A percentile compares a stretch with the other conserved stretches of the same genome.
These are phyloP conservation scores for Triangularia setosa DNA, from an alignment of 2,329 filamentous ascomycete genomes.

Conservation along the genomic window DNA sequence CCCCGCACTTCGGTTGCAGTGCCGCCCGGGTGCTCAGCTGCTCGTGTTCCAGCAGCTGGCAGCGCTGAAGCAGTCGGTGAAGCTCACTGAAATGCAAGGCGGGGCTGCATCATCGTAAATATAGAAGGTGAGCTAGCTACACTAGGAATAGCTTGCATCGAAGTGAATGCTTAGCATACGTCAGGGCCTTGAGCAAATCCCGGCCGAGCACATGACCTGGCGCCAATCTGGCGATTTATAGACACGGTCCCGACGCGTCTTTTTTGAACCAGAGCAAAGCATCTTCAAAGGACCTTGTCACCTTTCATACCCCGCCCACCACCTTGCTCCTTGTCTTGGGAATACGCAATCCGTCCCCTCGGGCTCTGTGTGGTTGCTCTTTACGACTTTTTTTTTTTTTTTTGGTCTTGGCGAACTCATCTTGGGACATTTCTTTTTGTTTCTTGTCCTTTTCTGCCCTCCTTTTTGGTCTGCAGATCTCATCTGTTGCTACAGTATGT, in stretches of 20 bases:
- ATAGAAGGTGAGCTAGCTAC: conserved; percentile 5
- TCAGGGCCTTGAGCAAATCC: not conserved
- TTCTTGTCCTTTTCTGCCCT: not conserved
- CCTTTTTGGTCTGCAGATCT: not conserved
- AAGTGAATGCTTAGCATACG: conserved; percentile 3
- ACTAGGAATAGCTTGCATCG: not conserved
- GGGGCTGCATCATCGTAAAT: conserved; percentile 4
- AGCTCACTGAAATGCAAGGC: not conserved
- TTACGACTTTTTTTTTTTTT: not conserved
- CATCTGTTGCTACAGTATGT: conserved; percentile 12
- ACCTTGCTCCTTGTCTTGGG: not conserved
- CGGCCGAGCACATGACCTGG: conserved; percentile 2
- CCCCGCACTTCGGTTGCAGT: conserved; percentile 14
- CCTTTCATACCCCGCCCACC: not conserved
- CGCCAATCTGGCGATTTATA: not conserved
- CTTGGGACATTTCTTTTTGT: not conserved
- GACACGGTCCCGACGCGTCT: conserved; percentile 3
- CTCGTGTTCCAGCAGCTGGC: not conserved
- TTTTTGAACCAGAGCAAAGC: not conserved
- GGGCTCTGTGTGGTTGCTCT: not conserved
- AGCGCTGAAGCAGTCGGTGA: not conserved
- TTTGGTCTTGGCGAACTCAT: not conserved
- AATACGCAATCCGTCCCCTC: not conserved
- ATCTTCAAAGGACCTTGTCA: too few relatives aligned
- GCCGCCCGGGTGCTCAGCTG: not conserved